Base-by-base conservation (phyloP, 129 eudicot species). In the Ambrosia trifida region DNA sequence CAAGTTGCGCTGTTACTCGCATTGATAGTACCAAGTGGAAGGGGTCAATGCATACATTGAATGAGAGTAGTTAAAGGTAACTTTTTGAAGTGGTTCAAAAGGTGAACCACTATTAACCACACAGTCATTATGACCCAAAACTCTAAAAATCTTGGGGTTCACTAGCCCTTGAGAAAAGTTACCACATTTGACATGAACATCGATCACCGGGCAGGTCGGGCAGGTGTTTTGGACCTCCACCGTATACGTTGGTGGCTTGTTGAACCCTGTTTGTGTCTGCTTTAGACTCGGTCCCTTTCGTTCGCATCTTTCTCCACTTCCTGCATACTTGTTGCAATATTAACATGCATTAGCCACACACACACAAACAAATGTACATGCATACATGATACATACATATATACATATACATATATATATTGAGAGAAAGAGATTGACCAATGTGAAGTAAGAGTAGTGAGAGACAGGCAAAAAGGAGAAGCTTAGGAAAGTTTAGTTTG, bases 1-100 rank as follows among this genome's bases (percentile, higher is more conserved):
- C 28, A 24, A 24, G 28, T 1, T 24, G 28, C 28, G 28, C 28
- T 24, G 28, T 43, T 65, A 74, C 66, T 74, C 72, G 4, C 79
- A 68, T 59, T 68, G 70, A 52, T 68, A 76, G 46, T 68, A 69
- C 80, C 80, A 76, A 62, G 64, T 60, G 41, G 80, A 76, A 59
- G 69, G 69, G 40, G 47, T 66, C 50, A 76, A 57, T n/a, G 68
- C 31, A 45, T 76, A 49, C 81, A 68, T 76, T 59, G 52, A n/a
- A 68, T 76, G 76, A 58, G 70, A 47, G 51, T 76, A 76, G 11
- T 47, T 76, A 4, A 69, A 68, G 0, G 75, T 30, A 18, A 68
- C 16, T 51, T 33, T 51, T 17, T 65, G 20, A 43, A 74, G 72
- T 28, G 79, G 79, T 41, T 67, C 72, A 32, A 74, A 51, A 6